A percentile compares a stretch with the other conserved stretches of the same genome.
These are phyloP conservation scores for Colletotrichum sp. DNA, from an alignment of 2,329 filamentous ascomycete species.

Conservation along the genomic window DNA sequence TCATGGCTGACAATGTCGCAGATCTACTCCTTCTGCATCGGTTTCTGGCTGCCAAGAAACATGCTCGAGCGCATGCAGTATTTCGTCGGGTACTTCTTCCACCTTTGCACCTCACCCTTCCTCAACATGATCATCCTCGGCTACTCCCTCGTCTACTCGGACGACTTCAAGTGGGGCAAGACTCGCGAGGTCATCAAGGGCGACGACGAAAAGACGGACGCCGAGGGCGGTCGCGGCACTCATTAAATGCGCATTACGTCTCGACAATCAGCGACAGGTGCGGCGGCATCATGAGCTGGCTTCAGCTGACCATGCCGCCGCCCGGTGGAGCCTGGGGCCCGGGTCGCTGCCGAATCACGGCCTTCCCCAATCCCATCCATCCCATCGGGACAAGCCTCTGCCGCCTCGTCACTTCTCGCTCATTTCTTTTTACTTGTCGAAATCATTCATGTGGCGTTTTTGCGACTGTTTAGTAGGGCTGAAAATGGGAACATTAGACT, in stretches of 20 bases:
- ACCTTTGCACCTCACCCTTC: slow-evolving; percentile 42
- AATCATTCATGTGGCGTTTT: slow-evolving; percentile 17
- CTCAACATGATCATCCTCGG: slow-evolving; percentile 47
- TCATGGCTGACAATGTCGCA: slow-evolving; percentile 22
- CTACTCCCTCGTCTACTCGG: slow-evolving; percentile 46
- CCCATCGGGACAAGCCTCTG: background rate
- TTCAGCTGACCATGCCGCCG: background rate
- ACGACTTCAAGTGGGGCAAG: slow-evolving; percentile 53
- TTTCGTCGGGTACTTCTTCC: slow-evolving; percentile 41
- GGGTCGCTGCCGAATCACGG: background rate
- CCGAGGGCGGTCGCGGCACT: slow-evolving; percentile 23
- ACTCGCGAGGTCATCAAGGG: slow-evolving; percentile 41
- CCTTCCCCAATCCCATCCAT: background rate
- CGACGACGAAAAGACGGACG: slow-evolving; percentile 25
- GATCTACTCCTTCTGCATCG: slow-evolving; percentile 46
- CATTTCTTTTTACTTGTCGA: background rate
- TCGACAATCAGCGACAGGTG: slow-evolving; percentile 20
- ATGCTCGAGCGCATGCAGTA: slow-evolving; percentile 42
- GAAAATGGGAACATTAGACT: slow-evolving; percentile 12
- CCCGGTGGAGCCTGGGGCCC: background rate
- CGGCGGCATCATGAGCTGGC: background rate
- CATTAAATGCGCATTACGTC: slow-evolving; percentile 5
- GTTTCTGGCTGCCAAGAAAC: slow-evolving; percentile 45
- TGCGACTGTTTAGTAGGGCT: background rate
- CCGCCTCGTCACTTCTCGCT: background rate